These are phyloP conservation scores for Plenodomus lindquistii DNA, from an alignment of 2,329 filamentous ascomycete genomes.

Conservation along the genomic window DNA sequence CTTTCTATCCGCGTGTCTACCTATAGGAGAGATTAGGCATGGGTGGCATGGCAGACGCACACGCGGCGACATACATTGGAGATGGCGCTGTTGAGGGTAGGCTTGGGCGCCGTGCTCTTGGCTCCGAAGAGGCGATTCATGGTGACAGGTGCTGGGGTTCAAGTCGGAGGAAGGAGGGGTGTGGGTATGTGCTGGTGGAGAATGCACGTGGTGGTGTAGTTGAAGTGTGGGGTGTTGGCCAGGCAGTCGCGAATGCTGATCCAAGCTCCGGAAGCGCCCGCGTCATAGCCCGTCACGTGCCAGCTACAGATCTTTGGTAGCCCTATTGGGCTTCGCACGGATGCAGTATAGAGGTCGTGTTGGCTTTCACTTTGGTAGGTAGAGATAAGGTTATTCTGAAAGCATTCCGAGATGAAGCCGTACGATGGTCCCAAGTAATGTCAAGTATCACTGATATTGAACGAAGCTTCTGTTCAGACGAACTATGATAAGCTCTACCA, in stretches of 20 bases:
- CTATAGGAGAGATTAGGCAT: slow-evolving; percentile 44
- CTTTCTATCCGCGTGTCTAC: slow-evolving; percentile 80
- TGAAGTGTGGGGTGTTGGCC: slow-evolving; percentile 11
- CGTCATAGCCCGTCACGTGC: slow-evolving; percentile 14
- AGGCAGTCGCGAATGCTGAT: slow-evolving; percentile 10
- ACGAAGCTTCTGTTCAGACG: no score
- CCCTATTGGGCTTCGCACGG: no score
- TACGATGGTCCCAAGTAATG: no score
- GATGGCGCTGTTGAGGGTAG: slow-evolving; percentile 82
- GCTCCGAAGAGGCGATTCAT: slow-evolving; percentile 98
- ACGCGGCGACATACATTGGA: slow-evolving; percentile 63
- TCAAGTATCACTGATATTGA: no score
- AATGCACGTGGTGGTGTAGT: neutral
- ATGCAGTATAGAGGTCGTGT: neutral
- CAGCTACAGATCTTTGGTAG: neutral
- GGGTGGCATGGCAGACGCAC: neutral
- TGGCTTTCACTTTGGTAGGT: neutral
- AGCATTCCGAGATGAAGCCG: no score
- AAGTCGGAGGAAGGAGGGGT: neutral
- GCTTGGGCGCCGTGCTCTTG: slow-evolving; percentile 85
- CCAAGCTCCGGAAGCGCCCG: slow-evolving; percentile 11
- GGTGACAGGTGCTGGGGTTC: slow-evolving; percentile 24
- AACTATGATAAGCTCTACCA: no score
- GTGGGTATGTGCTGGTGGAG: neutral
- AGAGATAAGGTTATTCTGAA: no score